Base-by-base conservation (phyloP, 805 yeast species). In the Nakazawaea laoshanensis region DNA sequence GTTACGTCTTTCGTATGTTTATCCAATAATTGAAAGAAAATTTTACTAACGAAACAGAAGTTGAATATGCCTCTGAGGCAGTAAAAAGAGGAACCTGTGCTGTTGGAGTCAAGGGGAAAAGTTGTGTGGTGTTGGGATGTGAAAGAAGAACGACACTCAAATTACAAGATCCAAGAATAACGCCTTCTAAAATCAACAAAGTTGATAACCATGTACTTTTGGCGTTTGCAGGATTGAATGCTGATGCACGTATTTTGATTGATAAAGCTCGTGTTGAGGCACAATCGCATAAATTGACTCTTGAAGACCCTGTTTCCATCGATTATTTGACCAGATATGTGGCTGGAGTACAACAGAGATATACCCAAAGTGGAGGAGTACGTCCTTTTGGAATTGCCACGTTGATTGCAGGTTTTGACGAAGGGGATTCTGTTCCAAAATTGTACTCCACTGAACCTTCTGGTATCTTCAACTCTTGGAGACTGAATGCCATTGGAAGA, bases 11-110 rank as follows among this genome's bases (percentile, higher is more conserved):
- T 68, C 98, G 79, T 73, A 69, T 40, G 78, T 69, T 3, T 10
- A 16, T 15, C n/a, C 16, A 12, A 6, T 11, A 24, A n/a, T 24
- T 10, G 12, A 8, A 20, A 20, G 23, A 20, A 20, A 11, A 20
- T 11, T 11, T 19, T 35, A 35, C 38, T 35, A 35, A 35, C 38
- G 4, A 5, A 45, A 28, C 50, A 72, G 79, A 92, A 70, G 98
- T 92, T 26, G 97, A 92, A 59, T 92, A 92, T 50, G 98, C 98
- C 17, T 70, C 82, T 24, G 98, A 92, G 56, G 98, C 98, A 1
- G 98, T 92, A 28, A 92, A 89, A 54, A 75, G 97, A 61, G 98
- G 98, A 39, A 92, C 98, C 3, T 86, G 96, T 55, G 96, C 97
- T 2, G 95, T 92, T 29, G 98, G 96, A 25, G 89, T 92, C 39